Conservation (phyloP, 1,284 basidiomycete genomes). For the Peniophora sp. region DNA sequence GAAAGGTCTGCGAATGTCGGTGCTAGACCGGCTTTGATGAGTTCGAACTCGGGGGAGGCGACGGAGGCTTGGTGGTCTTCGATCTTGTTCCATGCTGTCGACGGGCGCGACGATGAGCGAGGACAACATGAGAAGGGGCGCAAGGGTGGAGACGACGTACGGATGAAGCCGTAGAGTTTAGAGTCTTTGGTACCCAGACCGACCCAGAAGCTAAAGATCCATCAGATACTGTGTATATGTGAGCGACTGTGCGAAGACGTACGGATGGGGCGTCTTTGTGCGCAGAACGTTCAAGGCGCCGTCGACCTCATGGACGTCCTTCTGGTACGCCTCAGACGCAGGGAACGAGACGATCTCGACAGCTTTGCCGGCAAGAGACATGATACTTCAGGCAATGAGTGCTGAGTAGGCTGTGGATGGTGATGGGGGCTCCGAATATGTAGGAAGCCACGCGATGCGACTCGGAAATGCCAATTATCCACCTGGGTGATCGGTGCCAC, state of each 20-base stretch:
- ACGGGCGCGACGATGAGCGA: not conserved
- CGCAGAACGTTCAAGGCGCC: not conserved
- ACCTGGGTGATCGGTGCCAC: too few species aligned
- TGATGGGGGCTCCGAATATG: too few species aligned
- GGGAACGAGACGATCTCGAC: conserved; percentile 1
- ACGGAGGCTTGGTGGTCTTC: not conserved
- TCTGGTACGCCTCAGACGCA: conserved; percentile 1
- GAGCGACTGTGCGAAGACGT: not conserved
- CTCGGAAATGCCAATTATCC: too few species aligned
- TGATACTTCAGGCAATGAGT: not conserved
- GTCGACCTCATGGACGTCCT: not conserved
- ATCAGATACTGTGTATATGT: not conserved
- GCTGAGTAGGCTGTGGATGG: too few species aligned
- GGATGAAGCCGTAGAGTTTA: not conserved
- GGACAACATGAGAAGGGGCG: not conserved
- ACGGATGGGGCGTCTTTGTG: not conserved
- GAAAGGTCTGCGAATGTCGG: not conserved
- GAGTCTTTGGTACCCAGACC: not conserved
- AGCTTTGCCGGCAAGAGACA: not conserved
- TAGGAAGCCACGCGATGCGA: too few species aligned
- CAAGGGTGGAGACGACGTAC: not conserved
- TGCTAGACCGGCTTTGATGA: not conserved
- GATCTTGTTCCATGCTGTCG: not conserved
- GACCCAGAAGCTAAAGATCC: not conserved
- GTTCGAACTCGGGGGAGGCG: not conserved